Conservation (phyloP, 176 grass and related monocot genomes). For the Eremochloa ophiuroides region DNA sequence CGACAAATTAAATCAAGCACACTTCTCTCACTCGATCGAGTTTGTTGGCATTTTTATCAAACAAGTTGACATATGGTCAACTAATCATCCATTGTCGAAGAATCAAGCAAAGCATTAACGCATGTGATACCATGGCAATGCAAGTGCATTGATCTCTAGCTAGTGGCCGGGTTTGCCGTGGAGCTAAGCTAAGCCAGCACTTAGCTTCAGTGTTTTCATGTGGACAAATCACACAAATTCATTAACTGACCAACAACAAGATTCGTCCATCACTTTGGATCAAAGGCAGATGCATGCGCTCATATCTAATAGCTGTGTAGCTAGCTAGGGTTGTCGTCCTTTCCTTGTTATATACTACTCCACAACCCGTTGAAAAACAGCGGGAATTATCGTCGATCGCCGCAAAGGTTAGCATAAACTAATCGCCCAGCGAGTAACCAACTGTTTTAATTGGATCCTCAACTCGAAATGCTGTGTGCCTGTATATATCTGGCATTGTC, state of each 20-base stretch:
- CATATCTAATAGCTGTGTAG: background rate
- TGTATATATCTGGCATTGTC: slow-evolving; percentile 7
- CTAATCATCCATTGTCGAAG: background rate
- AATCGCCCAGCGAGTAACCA: background rate
- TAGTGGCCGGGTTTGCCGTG: background rate
- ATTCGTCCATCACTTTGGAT: slow-evolving; percentile 17
- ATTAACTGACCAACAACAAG: slow-evolving; percentile 22
- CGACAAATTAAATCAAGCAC: background rate
- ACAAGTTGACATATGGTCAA: background rate
- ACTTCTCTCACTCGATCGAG: background rate
- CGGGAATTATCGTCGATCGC: slow-evolving; percentile 31
- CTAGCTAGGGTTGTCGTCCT: background rate
- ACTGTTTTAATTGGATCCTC: background rate
- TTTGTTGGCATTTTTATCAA: background rate
- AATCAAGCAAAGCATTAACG: background rate
- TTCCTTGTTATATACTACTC: slow-evolving; percentile 23
- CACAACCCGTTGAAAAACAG: slow-evolving; percentile 16
- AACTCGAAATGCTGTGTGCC: slow-evolving; percentile 27
- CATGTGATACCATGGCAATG: background rate
- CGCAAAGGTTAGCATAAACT: slow-evolving; percentile 26
- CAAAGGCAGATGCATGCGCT: background rate
- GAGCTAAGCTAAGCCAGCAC: slow-evolving; percentile 15
- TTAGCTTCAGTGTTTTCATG: slow-evolving; percentile 10
- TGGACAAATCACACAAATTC: slow-evolving; percentile 8
- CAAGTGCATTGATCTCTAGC: slow-evolving; percentile 19